Percentiles rank a stretch among this genome's conserved stretches.
These are phyloP conservation scores for Penicillium coprophilum DNA, from an alignment of 495 filamentous ascomycete species.

Conservation along the genomic window DNA sequence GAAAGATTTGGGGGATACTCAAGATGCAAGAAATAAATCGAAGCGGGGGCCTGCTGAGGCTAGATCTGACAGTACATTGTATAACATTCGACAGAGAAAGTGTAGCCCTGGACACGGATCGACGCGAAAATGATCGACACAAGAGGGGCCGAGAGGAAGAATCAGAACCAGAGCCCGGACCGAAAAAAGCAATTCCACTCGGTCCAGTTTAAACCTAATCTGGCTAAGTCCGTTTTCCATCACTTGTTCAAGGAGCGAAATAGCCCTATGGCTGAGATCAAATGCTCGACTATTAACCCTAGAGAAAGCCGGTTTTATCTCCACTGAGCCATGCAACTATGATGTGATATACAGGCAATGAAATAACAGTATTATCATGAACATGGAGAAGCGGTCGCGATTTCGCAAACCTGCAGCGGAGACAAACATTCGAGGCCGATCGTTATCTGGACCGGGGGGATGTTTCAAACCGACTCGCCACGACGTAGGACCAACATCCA, in stretches of 20 bases:
- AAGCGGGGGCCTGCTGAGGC: background rate
- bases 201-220: slow-evolving; percentile 2
- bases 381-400: background rate
- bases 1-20: background rate
- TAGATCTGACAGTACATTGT: slow-evolving; percentile 23
- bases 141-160: slow-evolving; percentile 1
- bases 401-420: background rate
- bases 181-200: background rate
- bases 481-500: slow-evolving; percentile 14
- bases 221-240: background rate
- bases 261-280: slow-evolving; percentile 6
- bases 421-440: slow-evolving; percentile 11
- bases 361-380: background rate
- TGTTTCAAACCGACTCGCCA: slow-evolving; percentile 12
- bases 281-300: slow-evolving; percentile 12
- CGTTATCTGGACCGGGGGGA: slow-evolving; percentile 7
- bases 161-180: background rate
- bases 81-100: background rate
- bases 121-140: slow-evolving; percentile 21
- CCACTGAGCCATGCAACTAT: slow-evolving; percentile 8
- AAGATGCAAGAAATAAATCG: slow-evolving; percentile 6
- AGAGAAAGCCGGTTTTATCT: slow-evolving; percentile 1
- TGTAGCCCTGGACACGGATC: slow-evolving; percentile 13
- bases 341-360: slow-evolving; percentile 12
- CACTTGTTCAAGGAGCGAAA: background rate